Base-by-base conservation (phyloP, 805 yeast species). In the Maudiozyma serrabonitensis region DNA sequence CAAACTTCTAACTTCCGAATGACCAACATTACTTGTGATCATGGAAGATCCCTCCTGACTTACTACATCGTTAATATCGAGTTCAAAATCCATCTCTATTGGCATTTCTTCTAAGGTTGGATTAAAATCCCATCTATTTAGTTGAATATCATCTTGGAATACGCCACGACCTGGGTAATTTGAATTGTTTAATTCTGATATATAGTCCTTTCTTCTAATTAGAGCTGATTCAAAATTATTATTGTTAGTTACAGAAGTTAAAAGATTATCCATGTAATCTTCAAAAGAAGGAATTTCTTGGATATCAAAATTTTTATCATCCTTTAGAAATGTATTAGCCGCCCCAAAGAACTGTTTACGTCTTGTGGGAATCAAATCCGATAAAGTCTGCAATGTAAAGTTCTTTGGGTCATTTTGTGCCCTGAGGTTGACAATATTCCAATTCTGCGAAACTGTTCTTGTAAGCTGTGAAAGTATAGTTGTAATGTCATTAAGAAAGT, bases 241-340 rank as follows among this genome's bases (percentile, higher is more conserved):
- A 19, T 3, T 11, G 15, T 8, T 26, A 21, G 12, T 13, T 18
- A 8, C 9, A 8, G 15, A n/a, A 12, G 21, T 16, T 11, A 12
- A 19, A 18, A n/a, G 23, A 12, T 18, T 25, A 13, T 41, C 21
- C 8, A 46, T 19, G 25, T 18, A 43, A n/a, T 23, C 23, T 9
- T 51, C 54, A 45, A 60, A 54, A 13, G 47, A 48, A 12, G 47
- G 28, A 32, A 56, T 48, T n/a, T 54, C 52, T 34, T 52, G 50
- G 21, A 64, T 63, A 46, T 64, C 59, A 48, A 58, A 62, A 8
- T 41, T 21, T 8, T 64, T 63, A 44, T 64, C 67, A 51, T 64
- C 67, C 18, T 46, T 46, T 25, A 62, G 50, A 15, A 60, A 50
- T 9, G 23, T 26, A 23, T n/a, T 25, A 41, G 21, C 15, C 31